Evolutionary conservation across 2,329 filamentous ascomycete genomes (phyloP), one percentile per base, ranked within the genome.

Genomic region (Mycocentrospora acerina): DNA sequence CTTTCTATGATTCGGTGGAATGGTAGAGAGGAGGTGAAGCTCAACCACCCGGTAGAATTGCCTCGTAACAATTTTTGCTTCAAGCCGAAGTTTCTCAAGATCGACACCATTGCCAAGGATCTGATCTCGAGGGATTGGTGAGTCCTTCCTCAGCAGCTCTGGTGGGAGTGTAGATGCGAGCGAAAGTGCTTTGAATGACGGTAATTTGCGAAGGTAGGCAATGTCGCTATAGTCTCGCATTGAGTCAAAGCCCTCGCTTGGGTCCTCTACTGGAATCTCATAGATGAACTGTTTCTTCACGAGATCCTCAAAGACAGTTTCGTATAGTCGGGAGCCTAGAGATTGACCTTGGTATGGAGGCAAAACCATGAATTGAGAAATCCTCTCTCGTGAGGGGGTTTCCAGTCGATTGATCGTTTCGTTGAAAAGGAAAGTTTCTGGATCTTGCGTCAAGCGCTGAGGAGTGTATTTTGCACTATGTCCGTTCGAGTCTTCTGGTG

Each of bases 251-350:
- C 79, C 81, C 60, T 91, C 87, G 58, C 88, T 97, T 0, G 93
- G 94, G 46, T 97, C 91, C 69, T 98, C 93, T 5, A 98, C 84
- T 0, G 90, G 94, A 57, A 98, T 79, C 62, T 97, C 91, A 37
- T 82, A 76, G 7, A 90, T 85, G 44, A 84, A 82, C 0, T 79
- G 66, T 40, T 86, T 79, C 24, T 80, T 74, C 41, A 86, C 76
- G 48, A 88, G 86, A 51, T 82, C 71, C 7, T 78, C 70, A 59
- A 89, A 91, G 51, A 97, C 88, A 32, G 82, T 77, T 43, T 82
- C 81, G 73, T 97, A 98, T 26, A 98, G 80, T 28, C 81, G 77
- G 9, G 82, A 79, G 24, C 91, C 93, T 33, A 91, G 83, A 12
- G 90, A 90, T 45, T 82, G 80, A 45, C 80, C 78, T 63, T 96